Evolutionary conservation across 441 rosid species (phyloP), one percentile per base, ranked within the genome.

Genomic region (Gossypium lobatum): DNA sequence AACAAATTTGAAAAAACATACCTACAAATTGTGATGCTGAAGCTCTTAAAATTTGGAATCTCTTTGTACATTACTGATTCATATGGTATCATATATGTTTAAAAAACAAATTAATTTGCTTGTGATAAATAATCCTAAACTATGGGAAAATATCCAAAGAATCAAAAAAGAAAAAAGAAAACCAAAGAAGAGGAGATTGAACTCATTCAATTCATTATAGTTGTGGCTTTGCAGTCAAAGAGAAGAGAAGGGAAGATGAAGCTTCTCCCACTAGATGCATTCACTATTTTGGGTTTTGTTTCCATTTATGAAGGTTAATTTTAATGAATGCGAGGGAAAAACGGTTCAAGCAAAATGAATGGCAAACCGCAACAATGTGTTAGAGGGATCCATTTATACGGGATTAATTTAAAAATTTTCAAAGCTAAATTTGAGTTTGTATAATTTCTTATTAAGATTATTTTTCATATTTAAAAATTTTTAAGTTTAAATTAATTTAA

Each of bases 291-390:
- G 77, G 67, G 75, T 26, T 62, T 25, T 6, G 17, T 14, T 14
- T 42, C 55, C 34, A 16, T 48, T 50, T 25, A 5, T 25, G 28
- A 58, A 58, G 25, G 58, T 23, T 59, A 13, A 20, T 73, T 60
- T 74, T 14, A 14, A 17, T 64, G 76, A 73, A 67, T 34, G 73
- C 70, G 77, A 82, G 80, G 78, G 76, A 70, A 79, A 71, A 52
- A 1, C 74, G 75, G 81, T 54, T 76, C 2, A n/a, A 59, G 31
- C 23, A 10, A 39, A 60, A 55, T 14, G 48, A 61, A 8, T 60
- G 72, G 62, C 60, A 63, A 52, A 39, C 50, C 72, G 25, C 71
- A 54, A 28, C 64, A 11, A 26, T 25, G 37, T 25, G 63, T 59
- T 25, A 13, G 3, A 23, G 3, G 21, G 23, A 0, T 54, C 17